Conservation (phyloP, 2,329 filamentous ascomycete species). For the Fusarium sp. region DNA sequence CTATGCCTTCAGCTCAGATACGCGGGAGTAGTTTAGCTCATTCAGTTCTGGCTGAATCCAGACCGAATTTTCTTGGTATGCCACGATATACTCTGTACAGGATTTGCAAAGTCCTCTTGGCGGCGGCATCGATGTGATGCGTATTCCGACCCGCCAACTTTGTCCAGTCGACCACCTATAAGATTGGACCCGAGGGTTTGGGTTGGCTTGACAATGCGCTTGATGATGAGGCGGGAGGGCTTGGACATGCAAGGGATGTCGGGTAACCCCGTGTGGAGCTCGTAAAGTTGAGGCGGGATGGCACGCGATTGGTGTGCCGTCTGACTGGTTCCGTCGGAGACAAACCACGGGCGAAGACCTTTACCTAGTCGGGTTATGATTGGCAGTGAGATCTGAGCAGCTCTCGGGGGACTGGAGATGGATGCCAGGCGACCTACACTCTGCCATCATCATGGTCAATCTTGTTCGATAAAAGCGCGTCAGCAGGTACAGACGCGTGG, state of each 20-base stretch:
- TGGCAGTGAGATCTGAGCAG: slow-evolving; percentile 40
- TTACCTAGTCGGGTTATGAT: slow-evolving; percentile 32
- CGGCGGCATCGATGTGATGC: not conserved
- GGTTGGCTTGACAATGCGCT: slow-evolving; percentile 32
- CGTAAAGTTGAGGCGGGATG: slow-evolving; percentile 42
- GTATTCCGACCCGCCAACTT: not conserved
- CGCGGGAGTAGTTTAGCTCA: not conserved
- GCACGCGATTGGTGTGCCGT: slow-evolving; percentile 48
- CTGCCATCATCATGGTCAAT: slow-evolving; percentile 19
- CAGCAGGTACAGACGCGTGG: slow-evolving; percentile 36
- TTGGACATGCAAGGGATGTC: slow-evolving; percentile 43
- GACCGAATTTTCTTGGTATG: not conserved
- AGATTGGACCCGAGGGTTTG: slow-evolving; percentile 33
- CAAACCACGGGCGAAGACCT: slow-evolving; percentile 37
- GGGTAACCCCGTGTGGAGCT: slow-evolving; percentile 46
- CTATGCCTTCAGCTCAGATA: slow-evolving; percentile 23
- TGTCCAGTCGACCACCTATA: slow-evolving; percentile 3
- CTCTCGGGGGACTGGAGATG: slow-evolving; percentile 27
- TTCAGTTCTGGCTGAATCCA: not conserved
- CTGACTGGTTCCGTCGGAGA: slow-evolving; percentile 46
- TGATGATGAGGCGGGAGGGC: slow-evolving; percentile 44
- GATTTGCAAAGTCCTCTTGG: not conserved
- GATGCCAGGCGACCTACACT: slow-evolving; percentile 5
- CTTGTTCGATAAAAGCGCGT: slow-evolving; percentile 17
- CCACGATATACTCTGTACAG: not conserved